Evolutionary conservation across 2,329 filamentous ascomycete species (phyloP).

Genomic region (Plectosphaerella cucumerina): DNA sequence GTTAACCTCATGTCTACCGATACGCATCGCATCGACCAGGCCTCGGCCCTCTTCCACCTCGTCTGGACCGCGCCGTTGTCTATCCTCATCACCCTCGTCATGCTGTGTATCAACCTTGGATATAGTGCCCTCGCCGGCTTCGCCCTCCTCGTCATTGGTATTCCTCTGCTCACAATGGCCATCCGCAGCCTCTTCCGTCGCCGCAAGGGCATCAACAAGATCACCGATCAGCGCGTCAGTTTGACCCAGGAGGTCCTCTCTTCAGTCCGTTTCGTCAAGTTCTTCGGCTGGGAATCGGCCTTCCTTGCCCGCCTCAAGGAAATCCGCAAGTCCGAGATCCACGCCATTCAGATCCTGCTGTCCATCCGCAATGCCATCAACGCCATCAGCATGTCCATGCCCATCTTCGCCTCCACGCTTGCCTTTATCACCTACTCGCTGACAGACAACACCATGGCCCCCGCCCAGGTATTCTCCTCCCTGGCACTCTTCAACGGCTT

Average conservation of each 20-base stretch:
- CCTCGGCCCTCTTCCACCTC: slow-evolving; percentile 85
- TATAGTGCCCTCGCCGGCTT: slow-evolving; percentile 91
- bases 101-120: slow-evolving; percentile 81
- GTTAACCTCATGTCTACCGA: slow-evolving; percentile 94
- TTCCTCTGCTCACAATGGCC: slow-evolving; percentile 73
- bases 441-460: slow-evolving; percentile 61
- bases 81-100: slow-evolving; percentile 70
- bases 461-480: slow-evolving; percentile 86
- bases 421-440: slow-evolving; percentile 81
- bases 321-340: slow-evolving; percentile 73
- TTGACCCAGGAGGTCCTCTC: slow-evolving; percentile 90
- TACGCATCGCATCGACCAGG: slow-evolving; percentile 87
- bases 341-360: slow-evolving; percentile 77
- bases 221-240: slow-evolving; percentile 88
- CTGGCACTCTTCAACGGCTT: slow-evolving; percentile 90
- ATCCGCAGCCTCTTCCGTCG: slow-evolving; percentile 74
- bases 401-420: slow-evolving; percentile 92
- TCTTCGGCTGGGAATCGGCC: slow-evolving; percentile 89
- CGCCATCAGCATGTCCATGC: slow-evolving; percentile 78
- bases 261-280: slow-evolving; percentile 92
- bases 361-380: slow-evolving; percentile 82
- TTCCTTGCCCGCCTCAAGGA: slow-evolving; percentile 74
- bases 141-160: slow-evolving; percentile 70
- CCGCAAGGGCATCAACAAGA: slow-evolving; percentile 79
- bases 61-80: slow-evolving; percentile 82